Evolutionary conservation across 305 asterid species (phyloP).

Genomic region (Fraxinus ornus): DNA sequence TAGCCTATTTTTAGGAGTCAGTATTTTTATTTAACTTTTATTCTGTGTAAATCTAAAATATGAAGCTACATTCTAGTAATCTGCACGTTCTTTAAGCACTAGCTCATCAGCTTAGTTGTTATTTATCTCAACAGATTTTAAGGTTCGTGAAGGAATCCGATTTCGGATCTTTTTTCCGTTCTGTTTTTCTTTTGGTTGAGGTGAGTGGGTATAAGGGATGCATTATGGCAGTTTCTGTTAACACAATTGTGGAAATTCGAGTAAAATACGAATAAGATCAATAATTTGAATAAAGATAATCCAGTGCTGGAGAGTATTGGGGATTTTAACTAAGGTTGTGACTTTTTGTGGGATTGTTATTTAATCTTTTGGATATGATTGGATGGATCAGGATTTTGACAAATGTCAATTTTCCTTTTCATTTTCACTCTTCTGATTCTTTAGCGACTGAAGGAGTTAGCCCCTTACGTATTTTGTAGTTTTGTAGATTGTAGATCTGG

Average conservation of each 20-base stretch:
- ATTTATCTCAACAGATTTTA: not conserved
- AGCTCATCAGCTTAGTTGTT: slow-evolving; percentile 8
- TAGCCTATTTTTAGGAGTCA: not conserved
- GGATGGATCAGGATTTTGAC: slow-evolving; percentile 4
- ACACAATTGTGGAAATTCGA: not conserved
- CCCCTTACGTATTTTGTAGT: not conserved
- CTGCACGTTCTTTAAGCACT: slow-evolving; percentile 4
- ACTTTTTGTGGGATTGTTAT: not conserved
- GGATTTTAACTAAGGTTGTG: not conserved
- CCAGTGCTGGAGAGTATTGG: not conserved
- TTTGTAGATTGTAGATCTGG: not conserved
- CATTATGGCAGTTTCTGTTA: not conserved
- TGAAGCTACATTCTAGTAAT: not conserved
- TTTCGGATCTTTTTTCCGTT: not conserved
- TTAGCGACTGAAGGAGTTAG: not conserved
- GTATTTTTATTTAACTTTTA: slow-evolving; percentile 1
- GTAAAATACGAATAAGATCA: not conserved
- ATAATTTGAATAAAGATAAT: not conserved
- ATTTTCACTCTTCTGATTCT: slow-evolving; percentile 7
- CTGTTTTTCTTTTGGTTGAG: not conserved
- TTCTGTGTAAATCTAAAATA: not conserved
- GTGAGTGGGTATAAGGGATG: not conserved
- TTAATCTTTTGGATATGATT: not conserved
- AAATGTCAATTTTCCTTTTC: not conserved
- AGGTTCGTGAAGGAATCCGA: not conserved